Evolutionary conservation across 345 rosid species (phyloP).

Genomic region (Brassica rapa): DNA sequence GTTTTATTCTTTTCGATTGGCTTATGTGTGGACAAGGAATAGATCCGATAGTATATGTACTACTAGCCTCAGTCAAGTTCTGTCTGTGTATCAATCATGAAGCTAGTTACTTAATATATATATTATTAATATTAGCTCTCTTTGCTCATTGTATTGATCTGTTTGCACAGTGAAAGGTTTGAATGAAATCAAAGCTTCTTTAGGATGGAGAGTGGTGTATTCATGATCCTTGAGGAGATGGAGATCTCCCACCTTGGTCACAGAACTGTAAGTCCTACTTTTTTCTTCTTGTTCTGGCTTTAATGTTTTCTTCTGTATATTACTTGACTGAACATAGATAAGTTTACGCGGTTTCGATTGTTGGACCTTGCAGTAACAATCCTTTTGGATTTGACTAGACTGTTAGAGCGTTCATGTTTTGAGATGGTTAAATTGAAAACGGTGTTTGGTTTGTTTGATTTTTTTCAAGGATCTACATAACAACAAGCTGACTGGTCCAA

Average conservation of each 20-base stretch:
- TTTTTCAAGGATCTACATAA: slow-evolving; percentile 81
- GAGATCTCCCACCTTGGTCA: slow-evolving; percentile 85
- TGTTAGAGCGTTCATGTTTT: slow-evolving; percentile 37
- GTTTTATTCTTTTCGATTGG: no score
- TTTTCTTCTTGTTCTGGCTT: not conserved
- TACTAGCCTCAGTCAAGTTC: no score
- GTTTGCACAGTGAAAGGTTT: slow-evolving; percentile 77
- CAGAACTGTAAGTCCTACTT: slow-evolving; percentile 60
- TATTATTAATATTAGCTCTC: not conserved
- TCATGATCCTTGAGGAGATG: slow-evolving; percentile 97
- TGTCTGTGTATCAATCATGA: no score
- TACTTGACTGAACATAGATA: slow-evolving; percentile 39
- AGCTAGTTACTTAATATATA: no score
- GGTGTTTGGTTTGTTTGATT: slow-evolving; percentile 16
- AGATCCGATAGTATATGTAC: slow-evolving; percentile 25
- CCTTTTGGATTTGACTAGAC: slow-evolving; percentile 82
- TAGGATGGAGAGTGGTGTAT: slow-evolving; percentile 97
- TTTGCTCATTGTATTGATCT: not conserved
- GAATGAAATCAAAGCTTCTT: slow-evolving; percentile 93
- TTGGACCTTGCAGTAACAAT: slow-evolving; percentile 97
- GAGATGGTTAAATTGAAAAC: not conserved
- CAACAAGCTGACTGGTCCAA: slow-evolving; percentile 93
- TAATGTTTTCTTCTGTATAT: not conserved
- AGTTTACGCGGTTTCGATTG: slow-evolving; percentile 93
- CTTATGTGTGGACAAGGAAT: not conserved